Evolutionary conservation across 2,329 filamentous ascomycete species (phyloP).

Genomic region (Aureobasidium zeae): DNA sequence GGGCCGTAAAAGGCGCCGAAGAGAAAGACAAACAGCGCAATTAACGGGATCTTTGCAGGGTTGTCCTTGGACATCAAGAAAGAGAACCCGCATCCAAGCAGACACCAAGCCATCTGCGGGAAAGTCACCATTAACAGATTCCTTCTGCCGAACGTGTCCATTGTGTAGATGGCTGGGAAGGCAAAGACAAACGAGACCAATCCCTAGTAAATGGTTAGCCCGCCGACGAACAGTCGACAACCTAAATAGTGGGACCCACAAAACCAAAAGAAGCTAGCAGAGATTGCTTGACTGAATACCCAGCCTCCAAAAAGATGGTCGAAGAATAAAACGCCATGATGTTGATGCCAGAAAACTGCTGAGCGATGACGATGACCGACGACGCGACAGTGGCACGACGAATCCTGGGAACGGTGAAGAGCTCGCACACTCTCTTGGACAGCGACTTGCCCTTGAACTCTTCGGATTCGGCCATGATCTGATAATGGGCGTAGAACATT

Average conservation of each 20-base stretch:
- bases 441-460: slow-evolving; percentile 29
- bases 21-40: no score
- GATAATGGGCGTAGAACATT: slow-evolving; percentile 34
- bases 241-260: no score
- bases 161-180: slow-evolving; percentile 48
- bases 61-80: slow-evolving; percentile 28
- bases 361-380: slow-evolving; percentile 65
- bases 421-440: slow-evolving; percentile 40
- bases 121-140: slow-evolving; percentile 38
- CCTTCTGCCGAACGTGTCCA: slow-evolving; percentile 31
- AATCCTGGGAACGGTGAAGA: slow-evolving; percentile 60
- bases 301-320: slow-evolving; percentile 20
- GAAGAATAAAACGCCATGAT: slow-evolving; percentile 19
- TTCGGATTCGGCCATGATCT: slow-evolving; percentile 27
- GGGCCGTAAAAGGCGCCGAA: slow-evolving; percentile 20
- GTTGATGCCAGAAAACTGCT: slow-evolving; percentile 42
- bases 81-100: slow-evolving; percentile 42
- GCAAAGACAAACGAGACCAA: slow-evolving; percentile 53
- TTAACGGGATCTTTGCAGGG: no score
- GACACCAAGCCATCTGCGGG: slow-evolving; percentile 42
- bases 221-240: no score
- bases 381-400: slow-evolving; percentile 66
- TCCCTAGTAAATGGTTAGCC: no score
- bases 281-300: slow-evolving; percentile 24
- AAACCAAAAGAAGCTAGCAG: slow-evolving; percentile 51